These are phyloP conservation scores for Teunomyces stri DNA, from an alignment of 805 yeast species.

Conservation along the genomic window DNA sequence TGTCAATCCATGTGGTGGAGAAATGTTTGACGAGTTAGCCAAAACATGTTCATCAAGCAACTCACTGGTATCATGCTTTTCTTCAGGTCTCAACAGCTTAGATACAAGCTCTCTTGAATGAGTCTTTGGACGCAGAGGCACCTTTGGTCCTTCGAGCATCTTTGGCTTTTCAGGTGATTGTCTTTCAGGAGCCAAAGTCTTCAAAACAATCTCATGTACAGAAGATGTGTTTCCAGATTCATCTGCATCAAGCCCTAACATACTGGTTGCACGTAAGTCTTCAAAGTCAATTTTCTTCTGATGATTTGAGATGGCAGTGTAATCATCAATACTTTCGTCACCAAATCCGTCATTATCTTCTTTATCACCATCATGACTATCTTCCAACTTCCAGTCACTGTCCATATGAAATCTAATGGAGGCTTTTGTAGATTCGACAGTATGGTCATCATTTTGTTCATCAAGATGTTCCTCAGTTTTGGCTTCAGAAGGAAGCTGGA, in stretches of 20 bases:
- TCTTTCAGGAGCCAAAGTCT: conserved; percentile 18
- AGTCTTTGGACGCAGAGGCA: background rate
- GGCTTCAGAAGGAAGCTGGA: background rate
- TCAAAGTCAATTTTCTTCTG: conserved; percentile 11
- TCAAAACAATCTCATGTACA: conserved; percentile 16
- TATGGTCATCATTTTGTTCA: conserved; percentile 3
- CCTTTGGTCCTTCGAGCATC: background rate
- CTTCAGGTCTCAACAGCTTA: background rate
- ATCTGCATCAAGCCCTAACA: conserved; percentile 3
- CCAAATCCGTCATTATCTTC: conserved; percentile 37
- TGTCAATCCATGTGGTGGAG: conserved; percentile 25
- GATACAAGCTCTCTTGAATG: background rate
- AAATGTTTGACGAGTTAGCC: conserved; percentile 44
- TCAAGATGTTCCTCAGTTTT: background rate
- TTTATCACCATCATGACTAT: conserved; percentile 38
- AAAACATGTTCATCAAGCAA: conserved; percentile 17
- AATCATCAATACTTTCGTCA: conserved; percentile 10
- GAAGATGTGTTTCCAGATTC: conserved; percentile 1
- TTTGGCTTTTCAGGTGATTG: background rate
- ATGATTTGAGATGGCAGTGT: background rate
- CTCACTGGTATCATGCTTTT: background rate
- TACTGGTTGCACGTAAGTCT: conserved; percentile 7
- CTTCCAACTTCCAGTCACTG: conserved; percentile 37
- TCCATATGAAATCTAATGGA: conserved; percentile 33
- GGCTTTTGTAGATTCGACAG: conserved; percentile 9